Conservation (phyloP, 1,284 basidiomycete species). For the Pseudozyma thailandica region DNA sequence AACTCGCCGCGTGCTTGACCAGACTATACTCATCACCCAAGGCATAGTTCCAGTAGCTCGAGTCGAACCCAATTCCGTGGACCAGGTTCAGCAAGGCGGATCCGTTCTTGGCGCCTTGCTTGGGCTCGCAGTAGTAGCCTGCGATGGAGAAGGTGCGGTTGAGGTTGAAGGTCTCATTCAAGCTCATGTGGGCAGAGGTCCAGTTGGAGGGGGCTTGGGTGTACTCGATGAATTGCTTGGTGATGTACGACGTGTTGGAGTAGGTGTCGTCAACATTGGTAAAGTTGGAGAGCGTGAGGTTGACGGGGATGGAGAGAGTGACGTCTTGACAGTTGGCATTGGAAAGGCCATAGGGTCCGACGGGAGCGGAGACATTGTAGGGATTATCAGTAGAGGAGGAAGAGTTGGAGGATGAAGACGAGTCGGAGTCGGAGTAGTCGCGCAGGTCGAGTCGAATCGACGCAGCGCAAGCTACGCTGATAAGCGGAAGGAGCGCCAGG, state of each 20-base stretch:
- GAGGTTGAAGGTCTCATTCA: conserved; percentile 29
- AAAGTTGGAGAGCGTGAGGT: conserved; percentile 34
- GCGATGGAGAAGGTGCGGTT: too few species aligned
- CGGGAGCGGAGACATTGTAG: too few species aligned
- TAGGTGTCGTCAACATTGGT: conserved; percentile 40
- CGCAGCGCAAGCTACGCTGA: conserved; percentile 20
- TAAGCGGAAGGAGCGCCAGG: conserved; percentile 11
- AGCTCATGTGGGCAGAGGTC: conserved; percentile 23
- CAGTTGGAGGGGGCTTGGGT: conserved; percentile 32
- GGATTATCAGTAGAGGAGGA: too few species aligned
- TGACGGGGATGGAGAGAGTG: conserved; percentile 25
- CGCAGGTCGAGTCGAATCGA: conserved; percentile 19
- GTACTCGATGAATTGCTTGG: conserved; percentile 33
- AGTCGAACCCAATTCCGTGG: conserved; percentile 53
- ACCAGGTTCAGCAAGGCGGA: conserved; percentile 38
- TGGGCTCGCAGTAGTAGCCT: conserved; percentile 45
- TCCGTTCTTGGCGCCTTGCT: conserved; percentile 7
- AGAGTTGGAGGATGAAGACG: too few species aligned
- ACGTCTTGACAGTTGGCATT: conserved; percentile 38
- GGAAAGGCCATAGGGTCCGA: conserved; percentile 43
- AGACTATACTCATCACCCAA: conserved; percentile 33
- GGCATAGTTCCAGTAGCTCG: conserved; percentile 48
- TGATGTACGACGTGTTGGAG: conserved; percentile 46
- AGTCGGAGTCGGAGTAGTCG: background rate
- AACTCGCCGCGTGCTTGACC: conserved; percentile 45